phyloP scores from a whole-genome alignment of 257 asterid species.

The Solanum sitiens region DNA sequence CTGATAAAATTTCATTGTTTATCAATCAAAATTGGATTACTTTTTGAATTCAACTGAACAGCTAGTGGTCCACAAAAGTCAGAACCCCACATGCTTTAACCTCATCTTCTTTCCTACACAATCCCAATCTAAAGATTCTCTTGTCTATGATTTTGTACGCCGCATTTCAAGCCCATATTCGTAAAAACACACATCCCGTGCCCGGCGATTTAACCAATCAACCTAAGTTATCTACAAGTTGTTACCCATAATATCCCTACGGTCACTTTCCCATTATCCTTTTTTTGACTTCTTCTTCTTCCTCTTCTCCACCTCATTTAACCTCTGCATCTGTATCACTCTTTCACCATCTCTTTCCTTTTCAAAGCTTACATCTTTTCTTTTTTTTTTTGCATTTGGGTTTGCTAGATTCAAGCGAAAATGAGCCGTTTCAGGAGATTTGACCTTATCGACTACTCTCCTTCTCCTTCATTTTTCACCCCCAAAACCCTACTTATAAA shows the following conservation, averaged over 20 bases:
- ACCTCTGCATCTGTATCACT: background rate
- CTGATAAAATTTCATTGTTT: background rate
- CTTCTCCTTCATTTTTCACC: constrained; percentile 23
- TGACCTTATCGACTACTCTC: constrained; percentile 41
- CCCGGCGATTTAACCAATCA: background rate
- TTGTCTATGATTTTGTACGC: background rate
- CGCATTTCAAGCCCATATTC: background rate
- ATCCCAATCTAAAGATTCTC: background rate
- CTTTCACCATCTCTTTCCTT: background rate
- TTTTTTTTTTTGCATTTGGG: background rate
- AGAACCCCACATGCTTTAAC: background rate
- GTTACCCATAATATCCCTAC: background rate
- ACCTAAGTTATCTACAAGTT: background rate
- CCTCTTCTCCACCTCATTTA: background rate
- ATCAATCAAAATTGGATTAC: background rate
- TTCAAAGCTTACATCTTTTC: background rate
- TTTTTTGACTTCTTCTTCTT: background rate
- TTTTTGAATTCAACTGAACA: background rate
- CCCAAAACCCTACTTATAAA: constrained; percentile 21
- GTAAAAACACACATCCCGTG: background rate
- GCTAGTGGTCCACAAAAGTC: background rate
- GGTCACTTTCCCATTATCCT: background rate
- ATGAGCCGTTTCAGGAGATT: constrained; percentile 60
- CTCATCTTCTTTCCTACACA: background rate
- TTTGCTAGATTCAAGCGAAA: constrained; percentile 1